phyloP scores from a whole-genome alignment of 495 filamentous ascomycete species.

The Immersiella caudata region DNA sequence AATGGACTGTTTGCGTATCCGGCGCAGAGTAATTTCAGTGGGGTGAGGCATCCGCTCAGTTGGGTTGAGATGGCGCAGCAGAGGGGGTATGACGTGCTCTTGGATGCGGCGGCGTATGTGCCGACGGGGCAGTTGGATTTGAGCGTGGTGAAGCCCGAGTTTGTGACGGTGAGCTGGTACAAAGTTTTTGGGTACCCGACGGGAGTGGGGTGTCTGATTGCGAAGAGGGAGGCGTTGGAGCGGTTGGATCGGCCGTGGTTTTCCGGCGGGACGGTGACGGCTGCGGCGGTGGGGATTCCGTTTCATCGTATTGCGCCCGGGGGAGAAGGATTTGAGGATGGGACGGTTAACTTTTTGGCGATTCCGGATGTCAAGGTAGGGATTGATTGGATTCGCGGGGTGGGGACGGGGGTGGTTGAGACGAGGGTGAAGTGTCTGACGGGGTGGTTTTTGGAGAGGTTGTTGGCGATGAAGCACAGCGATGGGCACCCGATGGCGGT shows the following conservation, averaged over 20 bases:
- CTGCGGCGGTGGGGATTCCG: constrained; percentile 47
- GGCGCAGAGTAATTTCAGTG: constrained; percentile 65
- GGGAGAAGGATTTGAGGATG: constrained; percentile 59
- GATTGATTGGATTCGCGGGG: constrained; percentile 41
- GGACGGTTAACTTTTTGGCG: constrained; percentile 60
- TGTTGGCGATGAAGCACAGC: constrained; percentile 49
- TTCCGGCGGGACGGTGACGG: constrained; percentile 62
- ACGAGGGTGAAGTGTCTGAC: constrained; percentile 43
- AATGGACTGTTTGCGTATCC: constrained; percentile 63
- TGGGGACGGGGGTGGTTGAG: constrained; percentile 26
- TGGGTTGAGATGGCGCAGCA: constrained; percentile 53
- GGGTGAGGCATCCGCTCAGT: constrained; percentile 56
- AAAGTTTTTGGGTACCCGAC: constrained; percentile 67
- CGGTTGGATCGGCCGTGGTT: constrained; percentile 58
- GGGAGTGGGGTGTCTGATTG: constrained; percentile 61
- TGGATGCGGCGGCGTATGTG: constrained; percentile 62
- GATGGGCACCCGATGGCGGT: constrained; percentile 51
- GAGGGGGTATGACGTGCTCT: constrained; percentile 52
- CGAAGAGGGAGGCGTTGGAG: constrained; percentile 47
- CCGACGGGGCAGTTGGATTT: constrained; percentile 58
- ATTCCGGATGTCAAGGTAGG: constrained; percentile 60
- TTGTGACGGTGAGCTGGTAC: constrained; percentile 60
- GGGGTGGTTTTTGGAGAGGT: constrained; percentile 51
- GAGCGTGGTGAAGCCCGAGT: constrained; percentile 56
- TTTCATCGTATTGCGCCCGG: constrained; percentile 57